Base-by-base conservation (phyloP, 2,329 filamentous ascomycete species). In the Aspergillus glaucus region DNA sequence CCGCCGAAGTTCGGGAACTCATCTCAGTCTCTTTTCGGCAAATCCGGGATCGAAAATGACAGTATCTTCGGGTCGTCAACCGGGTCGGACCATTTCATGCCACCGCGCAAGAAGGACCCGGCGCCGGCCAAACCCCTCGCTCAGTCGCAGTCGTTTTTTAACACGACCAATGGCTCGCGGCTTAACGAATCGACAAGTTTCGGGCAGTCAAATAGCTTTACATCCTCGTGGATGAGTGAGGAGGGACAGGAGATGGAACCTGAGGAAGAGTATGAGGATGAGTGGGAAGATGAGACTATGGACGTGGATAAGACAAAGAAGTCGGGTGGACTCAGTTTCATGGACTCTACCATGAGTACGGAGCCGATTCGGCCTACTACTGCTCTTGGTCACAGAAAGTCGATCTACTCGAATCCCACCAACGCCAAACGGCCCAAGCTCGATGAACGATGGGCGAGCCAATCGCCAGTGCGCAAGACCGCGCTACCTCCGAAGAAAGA, bases 401-500 rank as follows among this genome's bases (percentile, higher is more conserved):
- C 63, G 21, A 71, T 71, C 40, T 71, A 72, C 51, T 67, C 72
- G 17, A 74, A 73, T 44, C 69, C 71, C 3, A 59, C 49, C 45
- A 70, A 68, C 49, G 65, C 68, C 3, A 72, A 72, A 49, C 66
- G 71, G 26, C 68, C 71, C 14, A 72, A 68, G 47, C 62, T 72
- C 7, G 64, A 71, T 42, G 69, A 72, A 47, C 55, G 55, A 42
- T 71, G 69, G 69, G 62, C 60, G 2, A 59, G 58, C 14, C 62
- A 63, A 40, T 64, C 66, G 1, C 65, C 65, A 12, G 28, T 64
- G 15, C 61, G 57, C 48, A 70, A 69, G 24, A 55, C 55, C n/a
- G 64, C 61, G 41, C 55, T 69, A 14, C 65, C 60, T 9, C 66
- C 61, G 34, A 72, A 72, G 53, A 78, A 77, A 43, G 78, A 82